Conservation (phyloP, 2,329 filamentous ascomycete species). For the Onygenales sp. region DNA sequence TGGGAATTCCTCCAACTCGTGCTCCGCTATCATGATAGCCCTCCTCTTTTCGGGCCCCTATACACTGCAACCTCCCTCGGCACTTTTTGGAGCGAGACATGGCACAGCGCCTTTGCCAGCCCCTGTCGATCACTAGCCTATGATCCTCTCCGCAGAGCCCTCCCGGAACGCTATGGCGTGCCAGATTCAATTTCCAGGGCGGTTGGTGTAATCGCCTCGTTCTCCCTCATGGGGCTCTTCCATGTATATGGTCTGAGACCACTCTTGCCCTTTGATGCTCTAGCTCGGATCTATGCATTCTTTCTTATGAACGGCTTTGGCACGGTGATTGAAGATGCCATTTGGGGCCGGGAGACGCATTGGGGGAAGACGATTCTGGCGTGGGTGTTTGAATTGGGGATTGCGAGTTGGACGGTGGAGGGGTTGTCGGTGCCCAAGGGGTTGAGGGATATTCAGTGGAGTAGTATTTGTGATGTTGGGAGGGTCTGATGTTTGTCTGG, state of each 20-base stretch:
- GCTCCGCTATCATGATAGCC: conserved; percentile 28
- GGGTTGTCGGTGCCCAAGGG: conserved; percentile 16
- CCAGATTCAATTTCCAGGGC: conserved; percentile 23
- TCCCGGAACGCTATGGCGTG: conserved; percentile 20
- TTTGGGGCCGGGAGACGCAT: conserved; percentile 17
- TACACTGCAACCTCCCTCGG: conserved; percentile 28
- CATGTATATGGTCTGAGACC: conserved; percentile 30
- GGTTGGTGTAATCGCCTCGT: conserved; percentile 28
- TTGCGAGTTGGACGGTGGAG: conserved; percentile 20
- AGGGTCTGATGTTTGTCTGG: not conserved
- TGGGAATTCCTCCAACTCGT: conserved; percentile 31
- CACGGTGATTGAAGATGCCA: conserved; percentile 18
- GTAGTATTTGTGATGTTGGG: conserved; percentile 12
- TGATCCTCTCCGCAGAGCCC: conserved; percentile 22
- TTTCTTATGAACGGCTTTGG: conserved; percentile 33
- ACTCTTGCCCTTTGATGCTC: conserved; percentile 21
- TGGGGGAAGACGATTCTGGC: conserved; percentile 16
- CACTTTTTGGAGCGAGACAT: conserved; percentile 34
- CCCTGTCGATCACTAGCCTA: conserved; percentile 33
- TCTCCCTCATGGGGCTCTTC: conserved; percentile 31
- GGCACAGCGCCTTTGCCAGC: conserved; percentile 34
- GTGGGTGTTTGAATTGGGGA: conserved; percentile 19
- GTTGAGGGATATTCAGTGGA: conserved; percentile 13
- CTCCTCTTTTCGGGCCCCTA: conserved; percentile 31
- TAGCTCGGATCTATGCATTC: conserved; percentile 27